Evolutionary conservation across 768 basidiomycete genomes (phyloP), one percentile per base, ranked within the genome.

Genomic region (Lactifluus subvellereus): DNA sequence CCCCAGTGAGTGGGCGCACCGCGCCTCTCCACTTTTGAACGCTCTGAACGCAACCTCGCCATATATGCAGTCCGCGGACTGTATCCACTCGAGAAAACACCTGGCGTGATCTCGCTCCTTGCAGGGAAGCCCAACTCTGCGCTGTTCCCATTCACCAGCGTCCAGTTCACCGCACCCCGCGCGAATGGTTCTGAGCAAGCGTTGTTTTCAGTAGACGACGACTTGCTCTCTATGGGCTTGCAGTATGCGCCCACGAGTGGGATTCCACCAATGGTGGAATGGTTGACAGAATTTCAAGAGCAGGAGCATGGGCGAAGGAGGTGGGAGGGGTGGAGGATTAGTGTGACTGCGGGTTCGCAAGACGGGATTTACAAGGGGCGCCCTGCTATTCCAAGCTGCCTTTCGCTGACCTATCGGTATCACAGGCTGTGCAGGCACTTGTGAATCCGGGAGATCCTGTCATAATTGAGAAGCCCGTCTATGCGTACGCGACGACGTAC

Each of bases 41-140:
- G 8, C 13, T 16, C 54, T 53, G 37, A 59, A 16, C 18, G 40
- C 8, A 5, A 33, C n/a, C 32, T 43, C 30, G 13, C 45, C n/a
- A 42, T 35, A 8, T n/a, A 18, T 32, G 11, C 68, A 84, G 82
- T 85, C 60, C 79, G 83, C 33, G 76, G 84, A 14, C 79, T 96
- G n/a, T 81, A 84, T 61, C 91, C 86, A 0, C 79, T 94, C 32
- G 96, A 98, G 74, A 79, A 80, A 22, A 81, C 77, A 0, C 92
- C 94, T 0, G 90, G 90, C 0, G 72, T 91, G 42, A 85, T 94
- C 59, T 91, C 88, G 3, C 73, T 94, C 37, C 82, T 95, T 7
- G 94, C 94, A 0, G 96, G 96, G 32, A 94, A 95, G 73, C 96
- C 96, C 6, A 95, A 96, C 70, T 80, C 86, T 8, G 77, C 80